Evolutionary conservation across 257 asterid species (phyloP).

Genomic region (Solanum rostratum): DNA sequence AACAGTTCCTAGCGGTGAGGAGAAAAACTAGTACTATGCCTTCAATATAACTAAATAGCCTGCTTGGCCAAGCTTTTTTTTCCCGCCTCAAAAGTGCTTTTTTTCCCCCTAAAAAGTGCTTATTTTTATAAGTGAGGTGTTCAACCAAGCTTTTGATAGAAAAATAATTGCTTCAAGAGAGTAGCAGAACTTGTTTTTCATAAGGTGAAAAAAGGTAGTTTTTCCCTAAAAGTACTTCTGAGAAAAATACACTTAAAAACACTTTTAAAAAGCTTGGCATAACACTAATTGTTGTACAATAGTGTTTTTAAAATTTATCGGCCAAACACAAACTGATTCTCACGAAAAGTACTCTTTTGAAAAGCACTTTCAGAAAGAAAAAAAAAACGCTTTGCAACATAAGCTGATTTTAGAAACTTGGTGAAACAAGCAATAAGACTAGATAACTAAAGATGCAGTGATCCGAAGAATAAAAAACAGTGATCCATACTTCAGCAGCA

Average conservation of each 20-base stretch:
- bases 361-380: background rate
- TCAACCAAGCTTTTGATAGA: background rate
- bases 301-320: background rate
- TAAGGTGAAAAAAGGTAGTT: background rate
- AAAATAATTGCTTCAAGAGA: background rate
- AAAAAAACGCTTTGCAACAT: background rate
- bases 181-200: background rate
- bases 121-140: background rate
- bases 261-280: background rate
- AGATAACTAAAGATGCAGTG: background rate
- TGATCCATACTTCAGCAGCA: slow-evolving; percentile 78
- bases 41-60: background rate
- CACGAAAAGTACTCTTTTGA: background rate
- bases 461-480: background rate
- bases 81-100: background rate
- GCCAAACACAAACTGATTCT: background rate
- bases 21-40: background rate
- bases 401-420: background rate
- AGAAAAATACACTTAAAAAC: background rate
- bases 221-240: background rate
- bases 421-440: background rate
- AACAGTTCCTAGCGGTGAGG: background rate
- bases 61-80: background rate
- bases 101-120: background rate
- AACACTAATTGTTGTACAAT: background rate